These are phyloP conservation scores for Strigomonas galati DNA, from an alignment of 208 protist species.

Conservation along the genomic window DNA sequence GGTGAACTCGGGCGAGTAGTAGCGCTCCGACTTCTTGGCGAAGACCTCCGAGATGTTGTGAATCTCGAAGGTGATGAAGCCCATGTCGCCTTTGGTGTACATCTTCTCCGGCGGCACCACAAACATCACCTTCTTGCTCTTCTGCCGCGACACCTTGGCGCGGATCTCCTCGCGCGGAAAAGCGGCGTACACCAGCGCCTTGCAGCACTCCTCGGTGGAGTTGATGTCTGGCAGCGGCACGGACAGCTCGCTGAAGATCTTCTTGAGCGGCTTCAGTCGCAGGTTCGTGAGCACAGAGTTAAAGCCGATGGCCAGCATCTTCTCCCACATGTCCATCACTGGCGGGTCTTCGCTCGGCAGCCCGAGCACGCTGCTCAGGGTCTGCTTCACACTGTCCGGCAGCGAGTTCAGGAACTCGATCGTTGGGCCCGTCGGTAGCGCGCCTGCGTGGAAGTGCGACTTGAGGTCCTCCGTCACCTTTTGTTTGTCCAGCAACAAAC, in stretches of 20 bases:
- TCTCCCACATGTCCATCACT: constrained; percentile 88
- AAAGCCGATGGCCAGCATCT: constrained; percentile 90
- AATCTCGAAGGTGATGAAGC: constrained; percentile 87
- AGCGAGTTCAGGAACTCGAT: constrained; percentile 86
- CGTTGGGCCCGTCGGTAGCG: constrained; percentile 67
- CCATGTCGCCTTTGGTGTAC: constrained; percentile 84
- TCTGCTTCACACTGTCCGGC: constrained; percentile 69
- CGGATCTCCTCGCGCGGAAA: constrained; percentile 83
- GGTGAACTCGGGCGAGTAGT: constrained; percentile 89
- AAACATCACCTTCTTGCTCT: constrained; percentile 84
- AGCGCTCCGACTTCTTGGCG: constrained; percentile 78
- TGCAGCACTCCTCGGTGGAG: constrained; percentile 89
- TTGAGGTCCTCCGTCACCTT: constrained; percentile 88
- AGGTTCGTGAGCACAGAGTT: constrained; percentile 86
- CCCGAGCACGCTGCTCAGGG: constrained; percentile 68
- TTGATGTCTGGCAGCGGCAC: constrained; percentile 73
- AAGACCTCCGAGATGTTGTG: constrained; percentile 82
- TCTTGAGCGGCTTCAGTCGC: constrained; percentile 85
- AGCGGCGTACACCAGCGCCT: constrained; percentile 82
- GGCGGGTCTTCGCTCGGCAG: constrained; percentile 72
- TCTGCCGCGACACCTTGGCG: constrained; percentile 64
- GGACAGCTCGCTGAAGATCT: constrained; percentile 73
- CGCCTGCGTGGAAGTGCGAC: constrained; percentile 69
- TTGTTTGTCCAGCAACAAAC: constrained; percentile 85
- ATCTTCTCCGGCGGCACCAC: constrained; percentile 65